Evolutionary conservation across 1,284 basidiomycete species (phyloP).

Genomic region (Leccinum pachyderme): DNA sequence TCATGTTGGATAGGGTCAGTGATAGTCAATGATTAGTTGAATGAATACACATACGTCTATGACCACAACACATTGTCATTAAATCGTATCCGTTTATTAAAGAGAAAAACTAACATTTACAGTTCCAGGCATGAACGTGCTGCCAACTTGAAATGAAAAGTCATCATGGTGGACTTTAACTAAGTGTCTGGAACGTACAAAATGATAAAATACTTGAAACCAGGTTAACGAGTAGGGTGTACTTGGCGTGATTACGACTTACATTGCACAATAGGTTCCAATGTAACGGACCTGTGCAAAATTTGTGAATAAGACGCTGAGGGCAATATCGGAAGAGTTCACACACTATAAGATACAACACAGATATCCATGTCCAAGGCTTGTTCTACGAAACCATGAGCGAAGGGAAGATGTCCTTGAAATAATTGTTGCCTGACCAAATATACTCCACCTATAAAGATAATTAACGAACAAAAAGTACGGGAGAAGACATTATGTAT

Average conservation of each 20-base stretch:
- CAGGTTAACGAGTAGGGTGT: not conserved
- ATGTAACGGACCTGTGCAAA: not conserved
- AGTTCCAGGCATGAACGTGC: not conserved
- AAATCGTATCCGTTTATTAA: not conserved
- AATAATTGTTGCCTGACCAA: not conserved
- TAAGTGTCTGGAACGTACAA: not conserved
- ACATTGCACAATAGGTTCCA: not conserved
- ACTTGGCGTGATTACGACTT: not conserved
- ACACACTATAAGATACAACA: not conserved
- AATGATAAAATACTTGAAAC: not conserved
- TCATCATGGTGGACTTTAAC: not conserved
- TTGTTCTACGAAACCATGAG: not conserved
- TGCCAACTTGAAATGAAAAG: not conserved
- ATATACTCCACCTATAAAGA: not conserved
- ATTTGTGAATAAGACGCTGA: not conserved
- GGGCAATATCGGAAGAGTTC: too few species aligned
- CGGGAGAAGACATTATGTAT: not conserved
- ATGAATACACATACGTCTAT: not conserved
- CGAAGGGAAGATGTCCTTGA: not conserved
- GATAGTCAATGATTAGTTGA: not conserved
- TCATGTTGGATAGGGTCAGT: not conserved
- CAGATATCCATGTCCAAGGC: not conserved
- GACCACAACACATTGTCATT: not conserved
- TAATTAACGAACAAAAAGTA: not conserved
- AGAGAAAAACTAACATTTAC: not conserved